Evolutionary conservation across 345 rosid genomes (phyloP).

Genomic region (Carallia pectinifolia): DNA sequence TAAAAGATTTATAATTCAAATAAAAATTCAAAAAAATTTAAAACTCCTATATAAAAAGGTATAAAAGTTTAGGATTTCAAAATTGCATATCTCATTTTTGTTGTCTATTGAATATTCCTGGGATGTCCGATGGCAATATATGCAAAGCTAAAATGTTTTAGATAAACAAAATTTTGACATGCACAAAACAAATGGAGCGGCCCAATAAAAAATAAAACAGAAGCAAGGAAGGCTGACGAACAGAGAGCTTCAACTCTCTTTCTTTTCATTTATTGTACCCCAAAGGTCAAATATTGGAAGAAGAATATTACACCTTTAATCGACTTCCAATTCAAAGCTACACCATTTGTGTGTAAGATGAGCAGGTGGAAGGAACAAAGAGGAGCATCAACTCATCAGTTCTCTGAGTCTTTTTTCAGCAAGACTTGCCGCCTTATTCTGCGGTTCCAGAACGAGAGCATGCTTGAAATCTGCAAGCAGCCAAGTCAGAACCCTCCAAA

Average conservation of each 20-base stretch:
- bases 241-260: not conserved
- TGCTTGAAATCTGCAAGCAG: conserved; percentile 73
- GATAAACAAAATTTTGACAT: not conserved
- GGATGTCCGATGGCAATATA: not conserved
- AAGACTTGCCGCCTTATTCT: conserved; percentile 63
- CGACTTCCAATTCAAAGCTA: not conserved
- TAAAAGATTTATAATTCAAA: too few species aligned
- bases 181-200: not conserved
- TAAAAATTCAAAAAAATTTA: too few species aligned
- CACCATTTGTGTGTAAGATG: not conserved
- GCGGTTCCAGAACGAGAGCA: conserved; percentile 89
- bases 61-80: too few species aligned
- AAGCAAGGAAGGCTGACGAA: not conserved
- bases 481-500: not conserved
- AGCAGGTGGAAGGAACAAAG: not conserved
- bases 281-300: not conserved
- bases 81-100: too few species aligned
- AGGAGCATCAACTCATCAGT: conserved; percentile 41
- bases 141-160: not conserved
- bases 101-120: too few species aligned
- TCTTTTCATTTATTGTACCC: not conserved
- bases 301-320: not conserved
- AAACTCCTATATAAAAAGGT: too few species aligned
- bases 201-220: rapidly evolving
- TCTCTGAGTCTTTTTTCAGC: conserved; percentile 71